These are phyloP conservation scores for Geranium brycei DNA, from an alignment of 345 rosid genomes.

Conservation along the genomic window DNA sequence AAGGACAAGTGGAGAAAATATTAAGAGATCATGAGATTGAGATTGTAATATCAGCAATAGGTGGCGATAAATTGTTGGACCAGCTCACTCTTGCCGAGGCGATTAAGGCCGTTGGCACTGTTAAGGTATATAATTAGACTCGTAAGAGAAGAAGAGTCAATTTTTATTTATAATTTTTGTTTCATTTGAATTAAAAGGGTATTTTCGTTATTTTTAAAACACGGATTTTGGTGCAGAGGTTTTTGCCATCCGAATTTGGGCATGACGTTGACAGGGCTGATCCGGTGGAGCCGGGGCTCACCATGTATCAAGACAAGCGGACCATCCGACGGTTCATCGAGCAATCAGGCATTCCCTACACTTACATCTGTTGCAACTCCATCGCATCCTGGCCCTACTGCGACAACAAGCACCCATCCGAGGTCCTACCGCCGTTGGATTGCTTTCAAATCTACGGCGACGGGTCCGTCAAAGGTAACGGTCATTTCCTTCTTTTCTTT, in stretches of 20 bases:
- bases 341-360: slow-evolving; percentile 29
- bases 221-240: slow-evolving; percentile 26
- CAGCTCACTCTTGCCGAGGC: slow-evolving; percentile 40
- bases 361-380: slow-evolving; percentile 66
- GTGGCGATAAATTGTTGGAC: slow-evolving; percentile 27
- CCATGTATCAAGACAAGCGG: slow-evolving; percentile 43
- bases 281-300: slow-evolving; percentile 54
- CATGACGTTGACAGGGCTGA: slow-evolving; percentile 54
- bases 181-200: too few relatives aligned
- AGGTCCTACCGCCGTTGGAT: slow-evolving; percentile 52
- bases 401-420: slow-evolving; percentile 49
- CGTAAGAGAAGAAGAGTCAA: too few relatives aligned
- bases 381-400: slow-evolving; percentile 71
- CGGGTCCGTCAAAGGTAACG: slow-evolving; percentile 49
- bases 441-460: slow-evolving; percentile 55
- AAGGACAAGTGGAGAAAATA: slow-evolving; percentile 31
- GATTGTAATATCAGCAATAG: slow-evolving; percentile 41
- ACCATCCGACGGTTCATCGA: slow-evolving; percentile 30
- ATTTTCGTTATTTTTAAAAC: too few relatives aligned
- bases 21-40: slow-evolving; percentile 42
- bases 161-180: too few relatives aligned
- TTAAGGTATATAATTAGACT: slow-evolving; percentile 32
- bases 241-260: slow-evolving; percentile 65
- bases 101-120: slow-evolving; percentile 37
- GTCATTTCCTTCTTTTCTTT: too few relatives aligned